Conservation (phyloP, 1,284 basidiomycete species). For the Malassezia equina region DNA sequence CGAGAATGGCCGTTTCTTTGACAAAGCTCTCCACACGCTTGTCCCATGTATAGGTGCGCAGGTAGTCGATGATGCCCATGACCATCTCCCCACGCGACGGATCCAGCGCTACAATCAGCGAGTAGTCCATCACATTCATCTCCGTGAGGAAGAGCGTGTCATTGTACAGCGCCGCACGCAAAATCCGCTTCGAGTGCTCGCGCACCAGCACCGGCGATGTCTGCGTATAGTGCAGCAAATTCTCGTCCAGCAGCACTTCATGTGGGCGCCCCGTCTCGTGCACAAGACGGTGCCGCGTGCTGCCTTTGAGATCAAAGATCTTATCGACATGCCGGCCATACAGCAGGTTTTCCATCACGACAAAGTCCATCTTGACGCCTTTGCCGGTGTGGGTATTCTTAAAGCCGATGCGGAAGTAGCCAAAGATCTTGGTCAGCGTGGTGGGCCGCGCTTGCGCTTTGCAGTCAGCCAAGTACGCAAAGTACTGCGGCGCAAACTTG, state of each 20-base stretch:
- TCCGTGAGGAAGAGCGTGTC: conserved; percentile 77
- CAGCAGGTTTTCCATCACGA: conserved; percentile 95
- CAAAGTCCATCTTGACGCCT: conserved; percentile 79
- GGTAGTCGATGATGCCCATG: conserved; percentile 93
- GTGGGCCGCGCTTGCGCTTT: conserved; percentile 64
- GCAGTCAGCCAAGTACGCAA: conserved; percentile 74
- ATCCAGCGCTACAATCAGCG: conserved; percentile 76
- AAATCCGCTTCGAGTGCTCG: conserved; percentile 85
- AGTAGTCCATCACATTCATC: conserved; percentile 95
- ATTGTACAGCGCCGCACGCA: conserved; percentile 81
- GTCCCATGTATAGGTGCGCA: conserved; percentile 91
- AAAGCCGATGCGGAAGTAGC: conserved; percentile 91
- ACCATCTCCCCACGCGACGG: conserved; percentile 52
- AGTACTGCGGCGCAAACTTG: conserved; percentile 93
- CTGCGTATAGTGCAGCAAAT: conserved; percentile 60
- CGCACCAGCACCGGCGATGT: conserved; percentile 77
- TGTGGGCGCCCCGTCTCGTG: conserved; percentile 80
- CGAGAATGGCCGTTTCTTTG: conserved; percentile 81
- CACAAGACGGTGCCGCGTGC: conserved; percentile 54
- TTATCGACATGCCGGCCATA: conserved; percentile 80
- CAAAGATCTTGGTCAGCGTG: conserved; percentile 89
- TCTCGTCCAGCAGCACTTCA: conserved; percentile 81
- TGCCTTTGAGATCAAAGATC: conserved; percentile 46
- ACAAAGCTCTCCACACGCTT: conserved; percentile 97
- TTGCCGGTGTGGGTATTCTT: conserved; percentile 68